These are phyloP conservation scores for Geotrichum ghanense DNA, from an alignment of 805 yeast genomes.

Conservation along the genomic window DNA sequence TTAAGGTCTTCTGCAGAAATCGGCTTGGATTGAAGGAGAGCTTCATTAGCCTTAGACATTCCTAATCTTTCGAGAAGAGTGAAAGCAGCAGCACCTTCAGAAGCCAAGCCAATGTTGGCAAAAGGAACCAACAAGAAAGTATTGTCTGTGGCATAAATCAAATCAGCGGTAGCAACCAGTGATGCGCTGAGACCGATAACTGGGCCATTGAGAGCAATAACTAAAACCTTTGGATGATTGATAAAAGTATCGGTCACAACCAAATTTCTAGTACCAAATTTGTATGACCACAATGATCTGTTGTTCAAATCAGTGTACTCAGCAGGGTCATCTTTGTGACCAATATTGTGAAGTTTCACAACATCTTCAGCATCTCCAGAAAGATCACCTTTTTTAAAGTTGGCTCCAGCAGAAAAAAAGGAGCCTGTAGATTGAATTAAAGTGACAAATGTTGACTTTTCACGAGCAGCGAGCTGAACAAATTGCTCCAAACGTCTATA, in stretches of 20 bases:
- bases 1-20: constrained; percentile 47
- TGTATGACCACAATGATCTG: constrained; percentile 36
- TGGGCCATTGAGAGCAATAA: constrained; percentile 76
- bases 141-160: constrained; percentile 52
- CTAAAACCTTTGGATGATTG: constrained; percentile 59
- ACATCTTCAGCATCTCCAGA: constrained; percentile 4
- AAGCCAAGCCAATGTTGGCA: constrained; percentile 69
- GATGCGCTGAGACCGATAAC: constrained; percentile 73
- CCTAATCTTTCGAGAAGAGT: constrained; percentile 65
- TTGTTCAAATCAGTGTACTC: constrained; percentile 10
- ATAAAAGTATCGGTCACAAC: constrained; percentile 56
- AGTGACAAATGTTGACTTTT: constrained; percentile 52
- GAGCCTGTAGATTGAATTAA: constrained; percentile 60
- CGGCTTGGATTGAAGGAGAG: constrained; percentile 57
- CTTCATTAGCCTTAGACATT: constrained; percentile 59
- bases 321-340: constrained; percentile 4
- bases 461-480: constrained; percentile 50
- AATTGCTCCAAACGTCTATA: constrained; percentile 46
- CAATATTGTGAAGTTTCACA: background rate
- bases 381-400: constrained; percentile 33
- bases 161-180: constrained; percentile 62
- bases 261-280: constrained; percentile 60
- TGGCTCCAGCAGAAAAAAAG: constrained; percentile 80
- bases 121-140: constrained; percentile 63
- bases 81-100: constrained; percentile 68